A percentile compares a stretch with the other conserved stretches of the same genome.
Evolutionary conservation across 305 asterid genomes (phyloP).

Genomic region (Rubia tinctorum): DNA sequence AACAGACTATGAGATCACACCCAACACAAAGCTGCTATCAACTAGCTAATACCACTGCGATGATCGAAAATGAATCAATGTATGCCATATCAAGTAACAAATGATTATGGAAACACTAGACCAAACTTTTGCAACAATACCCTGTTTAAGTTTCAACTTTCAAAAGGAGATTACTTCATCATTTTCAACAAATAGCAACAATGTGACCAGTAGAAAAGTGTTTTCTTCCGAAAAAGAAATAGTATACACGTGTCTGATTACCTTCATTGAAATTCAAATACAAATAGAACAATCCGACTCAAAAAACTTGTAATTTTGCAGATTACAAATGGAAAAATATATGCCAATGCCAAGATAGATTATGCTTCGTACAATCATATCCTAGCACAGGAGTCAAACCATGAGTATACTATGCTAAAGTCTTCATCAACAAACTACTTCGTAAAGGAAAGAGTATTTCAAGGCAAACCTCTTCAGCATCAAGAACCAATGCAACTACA

Average conservation of each 20-base stretch:
- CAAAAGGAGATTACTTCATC: background rate
- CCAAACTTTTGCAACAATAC: background rate
- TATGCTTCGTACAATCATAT: background rate
- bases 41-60: background rate
- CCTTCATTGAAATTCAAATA: background rate
- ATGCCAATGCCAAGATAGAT: background rate
- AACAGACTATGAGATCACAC: background rate
- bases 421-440: conserved; percentile 1
- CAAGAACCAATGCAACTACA: conserved; percentile 86
- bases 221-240: background rate
- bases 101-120: background rate
- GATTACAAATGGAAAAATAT: background rate
- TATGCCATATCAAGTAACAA: background rate
- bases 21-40: background rate
- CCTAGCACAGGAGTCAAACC: background rate
- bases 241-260: background rate
- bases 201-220: background rate
- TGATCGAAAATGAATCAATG: background rate
- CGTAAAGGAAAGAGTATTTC: background rate
- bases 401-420: background rate
- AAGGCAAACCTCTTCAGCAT: conserved; percentile 81
- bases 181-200: conserved; percentile 1
- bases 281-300: background rate
- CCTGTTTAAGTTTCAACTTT: background rate
- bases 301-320: background rate